Conservation (phyloP, 805 yeast genomes). For the Candida ponderosae region DNA sequence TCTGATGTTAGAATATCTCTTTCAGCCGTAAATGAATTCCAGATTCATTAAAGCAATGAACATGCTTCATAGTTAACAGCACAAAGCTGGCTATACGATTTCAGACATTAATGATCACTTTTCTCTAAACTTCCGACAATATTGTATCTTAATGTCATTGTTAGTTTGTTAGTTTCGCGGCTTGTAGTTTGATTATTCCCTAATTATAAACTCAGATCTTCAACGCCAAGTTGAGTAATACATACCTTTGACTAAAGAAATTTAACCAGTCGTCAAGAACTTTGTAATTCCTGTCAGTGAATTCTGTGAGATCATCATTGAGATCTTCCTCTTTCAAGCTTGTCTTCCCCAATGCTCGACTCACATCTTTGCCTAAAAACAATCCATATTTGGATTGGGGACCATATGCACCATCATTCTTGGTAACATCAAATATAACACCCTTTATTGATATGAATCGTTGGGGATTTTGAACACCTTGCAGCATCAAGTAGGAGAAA, state of each 20-base stretch:
- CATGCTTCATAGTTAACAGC: too few relatives aligned
- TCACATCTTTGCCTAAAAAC: constrained; percentile 71
- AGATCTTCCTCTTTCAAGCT: constrained; percentile 46
- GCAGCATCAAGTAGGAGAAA: too few relatives aligned
- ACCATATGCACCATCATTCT: constrained; percentile 62
- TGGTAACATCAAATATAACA: constrained; percentile 68
- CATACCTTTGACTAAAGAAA: constrained; percentile 47
- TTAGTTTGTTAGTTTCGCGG: not conserved
- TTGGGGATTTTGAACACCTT: constrained; percentile 32
- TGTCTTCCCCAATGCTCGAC: constrained; percentile 68
- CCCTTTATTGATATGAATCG: constrained; percentile 76
- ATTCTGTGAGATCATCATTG: constrained; percentile 42
- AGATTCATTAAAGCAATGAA: too few relatives aligned
- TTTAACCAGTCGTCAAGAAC: constrained; percentile 71
- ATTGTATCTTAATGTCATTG: not conserved
- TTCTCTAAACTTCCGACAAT: not conserved
- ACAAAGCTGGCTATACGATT: too few relatives aligned
- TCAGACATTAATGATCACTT: too few relatives aligned
- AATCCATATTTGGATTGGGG: constrained; percentile 67
- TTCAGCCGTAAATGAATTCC: too few relatives aligned
- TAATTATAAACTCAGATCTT: constrained; percentile 2
- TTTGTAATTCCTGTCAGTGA: constrained; percentile 51
- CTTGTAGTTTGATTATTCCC: not conserved
- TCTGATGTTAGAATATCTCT: too few relatives aligned
- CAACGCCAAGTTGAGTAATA: not conserved